Percentiles rank a stretch among this genome's conserved stretches.
Evolutionary conservation across 345 rosid species (phyloP).

Genomic region (Balakata baccata): DNA sequence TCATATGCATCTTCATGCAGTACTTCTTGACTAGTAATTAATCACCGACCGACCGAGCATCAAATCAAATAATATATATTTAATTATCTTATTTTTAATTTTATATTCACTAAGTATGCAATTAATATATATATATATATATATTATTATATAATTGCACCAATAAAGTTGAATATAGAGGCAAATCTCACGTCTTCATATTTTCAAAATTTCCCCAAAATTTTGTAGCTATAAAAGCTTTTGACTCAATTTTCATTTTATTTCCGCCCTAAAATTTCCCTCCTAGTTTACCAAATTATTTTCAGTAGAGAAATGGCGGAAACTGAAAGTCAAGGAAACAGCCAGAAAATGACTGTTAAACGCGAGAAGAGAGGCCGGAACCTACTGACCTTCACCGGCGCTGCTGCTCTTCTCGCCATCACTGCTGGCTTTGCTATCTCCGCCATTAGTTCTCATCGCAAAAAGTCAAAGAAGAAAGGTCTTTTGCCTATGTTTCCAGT

Average conservation of each 20-base stretch:
- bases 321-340: slow-evolving; percentile 6
- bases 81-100: too few species aligned
- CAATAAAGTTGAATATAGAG: too few species aligned
- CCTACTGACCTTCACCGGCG: slow-evolving; percentile 64
- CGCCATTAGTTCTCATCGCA: slow-evolving; percentile 53
- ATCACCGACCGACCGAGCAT: too few species aligned
- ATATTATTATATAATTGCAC: too few species aligned
- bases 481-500: not conserved
- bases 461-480: slow-evolving; percentile 60
- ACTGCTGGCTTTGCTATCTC: slow-evolving; percentile 61
- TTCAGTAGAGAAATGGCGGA: slow-evolving; percentile 32
- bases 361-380: slow-evolving; percentile 46
- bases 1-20: too few species aligned
- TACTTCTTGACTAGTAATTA: too few species aligned
- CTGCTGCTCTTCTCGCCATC: slow-evolving; percentile 62
- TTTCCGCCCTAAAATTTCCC: slow-evolving; percentile 8
- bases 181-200: too few species aligned
- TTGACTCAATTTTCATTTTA: not conserved
- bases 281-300: slow-evolving; percentile 1
- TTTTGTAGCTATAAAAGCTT: not conserved
- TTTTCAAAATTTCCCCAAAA: not conserved
- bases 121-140: too few species aligned
- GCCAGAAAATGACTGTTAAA: slow-evolving; percentile 28
- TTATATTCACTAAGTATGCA: too few species aligned
- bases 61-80: too few species aligned